phyloP scores from a whole-genome alignment of 352 stramenopile species.

The Globisporangium lucens region DNA sequence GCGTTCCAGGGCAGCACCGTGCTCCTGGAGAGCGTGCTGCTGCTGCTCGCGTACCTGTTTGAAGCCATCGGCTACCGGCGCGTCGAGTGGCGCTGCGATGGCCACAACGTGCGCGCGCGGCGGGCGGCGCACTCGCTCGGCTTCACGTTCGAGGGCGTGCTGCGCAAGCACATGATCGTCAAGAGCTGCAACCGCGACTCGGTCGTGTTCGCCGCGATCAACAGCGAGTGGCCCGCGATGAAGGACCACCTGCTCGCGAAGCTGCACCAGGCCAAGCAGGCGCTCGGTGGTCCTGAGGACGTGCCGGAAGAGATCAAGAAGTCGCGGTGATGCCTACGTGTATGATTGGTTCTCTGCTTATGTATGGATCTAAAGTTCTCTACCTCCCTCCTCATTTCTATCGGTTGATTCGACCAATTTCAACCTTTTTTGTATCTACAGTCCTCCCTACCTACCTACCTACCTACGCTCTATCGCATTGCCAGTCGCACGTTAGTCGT shows the following conservation, averaged over 20 bases:
- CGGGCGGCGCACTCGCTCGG: conserved; percentile 76
- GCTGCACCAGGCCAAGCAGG: conserved; percentile 19
- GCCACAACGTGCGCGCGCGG: conserved; percentile 82
- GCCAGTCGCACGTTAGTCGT: conserved; percentile 5
- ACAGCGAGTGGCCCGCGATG: conserved; percentile 82
- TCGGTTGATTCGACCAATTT: background rate
- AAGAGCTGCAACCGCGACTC: conserved; percentile 86
- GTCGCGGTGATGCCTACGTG: conserved; percentile 21
- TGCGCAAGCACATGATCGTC: conserved; percentile 84
- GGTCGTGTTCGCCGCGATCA: conserved; percentile 81
- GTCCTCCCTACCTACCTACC: background rate
- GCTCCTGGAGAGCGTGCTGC: conserved; percentile 56
- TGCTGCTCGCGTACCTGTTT: conserved; percentile 80
- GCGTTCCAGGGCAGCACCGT: conserved; percentile 62
- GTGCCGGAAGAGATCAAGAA: conserved; percentile 31
- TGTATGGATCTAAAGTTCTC: background rate
- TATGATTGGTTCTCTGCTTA: background rate
- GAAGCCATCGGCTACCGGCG: conserved; percentile 61
- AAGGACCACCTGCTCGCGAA: conserved; percentile 63
- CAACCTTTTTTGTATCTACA: background rate
- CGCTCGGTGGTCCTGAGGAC: conserved; percentile 4
- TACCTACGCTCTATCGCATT: conserved; percentile 1
- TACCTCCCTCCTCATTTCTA: conserved; percentile 9
- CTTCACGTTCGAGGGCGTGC: conserved; percentile 86
- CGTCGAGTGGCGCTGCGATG: conserved; percentile 86